Percentiles rank a stretch among this genome's conserved stretches.
These are phyloP conservation scores for Penicillium sp. DNA, from an alignment of 2,329 filamentous ascomycete species.

Conservation along the genomic window DNA sequence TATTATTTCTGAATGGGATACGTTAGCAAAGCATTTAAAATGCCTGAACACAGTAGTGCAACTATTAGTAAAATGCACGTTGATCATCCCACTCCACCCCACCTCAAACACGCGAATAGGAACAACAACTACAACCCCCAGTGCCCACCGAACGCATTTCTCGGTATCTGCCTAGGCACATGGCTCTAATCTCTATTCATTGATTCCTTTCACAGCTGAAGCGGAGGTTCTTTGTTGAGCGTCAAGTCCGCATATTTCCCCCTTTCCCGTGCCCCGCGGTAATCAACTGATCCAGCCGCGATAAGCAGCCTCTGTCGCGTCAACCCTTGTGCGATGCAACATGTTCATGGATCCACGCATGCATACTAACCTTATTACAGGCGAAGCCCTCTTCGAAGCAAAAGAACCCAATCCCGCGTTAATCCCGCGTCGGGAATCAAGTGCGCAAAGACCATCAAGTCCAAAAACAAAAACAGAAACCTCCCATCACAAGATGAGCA, in stretches of 20 bases:
- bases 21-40: not conserved
- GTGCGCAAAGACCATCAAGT: not conserved
- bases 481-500: not conserved
- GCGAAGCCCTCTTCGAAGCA: not conserved
- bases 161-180: not conserved
- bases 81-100: slow-evolving; percentile 1
- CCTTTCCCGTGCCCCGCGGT: slow-evolving; percentile 12
- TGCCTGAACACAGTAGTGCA: not conserved
- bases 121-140: not conserved
- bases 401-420: not conserved
- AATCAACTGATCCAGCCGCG: slow-evolving; percentile 9
- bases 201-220: not conserved
- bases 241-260: not conserved
- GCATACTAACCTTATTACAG: not conserved
- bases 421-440: not conserved
- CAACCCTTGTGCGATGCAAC: not conserved
- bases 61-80: not conserved
- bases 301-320: slow-evolving; percentile 11
- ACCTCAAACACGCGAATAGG: slow-evolving; percentile 8
- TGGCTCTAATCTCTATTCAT: not conserved
- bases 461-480: not conserved
- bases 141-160: not conserved
- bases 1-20: too few species aligned
- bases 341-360: not conserved
- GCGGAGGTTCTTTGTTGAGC: not conserved